These are phyloP conservation scores for Colletotrichum coccodes DNA, from an alignment of 2,329 filamentous ascomycete genomes.

Conservation along the genomic window DNA sequence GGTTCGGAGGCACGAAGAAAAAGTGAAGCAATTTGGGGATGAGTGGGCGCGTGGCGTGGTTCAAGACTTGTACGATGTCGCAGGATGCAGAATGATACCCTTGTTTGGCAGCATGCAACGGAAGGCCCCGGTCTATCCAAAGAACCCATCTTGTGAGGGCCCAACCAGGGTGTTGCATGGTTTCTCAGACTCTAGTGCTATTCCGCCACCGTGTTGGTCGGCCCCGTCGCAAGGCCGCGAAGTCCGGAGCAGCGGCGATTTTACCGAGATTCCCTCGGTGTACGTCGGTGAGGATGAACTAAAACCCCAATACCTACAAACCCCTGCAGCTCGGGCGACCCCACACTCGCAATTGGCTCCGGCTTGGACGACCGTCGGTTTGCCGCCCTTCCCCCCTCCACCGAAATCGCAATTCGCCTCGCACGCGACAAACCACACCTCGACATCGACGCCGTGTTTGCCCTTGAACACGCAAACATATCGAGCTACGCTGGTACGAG, in stretches of 20 bases:
- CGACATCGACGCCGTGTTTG: no score
- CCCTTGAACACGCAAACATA: neutral
- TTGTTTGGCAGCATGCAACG: neutral
- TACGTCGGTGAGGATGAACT: constrained; percentile 3
- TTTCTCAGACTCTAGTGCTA: neutral
- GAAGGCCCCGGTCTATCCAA: neutral
- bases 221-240: neutral
- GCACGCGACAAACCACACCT: neutral
- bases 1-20: constrained; percentile 70
- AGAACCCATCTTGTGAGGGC: neutral
- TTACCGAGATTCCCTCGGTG: neutral
- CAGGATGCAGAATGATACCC: constrained; percentile 44
- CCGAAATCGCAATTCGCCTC: neutral
- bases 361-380: constrained; percentile 21
- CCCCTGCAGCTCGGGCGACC: constrained; percentile 23
- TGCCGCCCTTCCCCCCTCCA: neutral
- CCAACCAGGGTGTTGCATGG: neutral
- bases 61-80: constrained; percentile 6
- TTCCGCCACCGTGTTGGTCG: neutral
- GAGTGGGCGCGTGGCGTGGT: neutral
- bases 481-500: neutral
- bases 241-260: neutral
- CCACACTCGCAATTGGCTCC: constrained; percentile 29
- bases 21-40: constrained; percentile 33
- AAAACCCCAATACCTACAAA: neutral